Conservation (phyloP, 257 asterid genomes). For the Solanum corneliomulleri region DNA sequence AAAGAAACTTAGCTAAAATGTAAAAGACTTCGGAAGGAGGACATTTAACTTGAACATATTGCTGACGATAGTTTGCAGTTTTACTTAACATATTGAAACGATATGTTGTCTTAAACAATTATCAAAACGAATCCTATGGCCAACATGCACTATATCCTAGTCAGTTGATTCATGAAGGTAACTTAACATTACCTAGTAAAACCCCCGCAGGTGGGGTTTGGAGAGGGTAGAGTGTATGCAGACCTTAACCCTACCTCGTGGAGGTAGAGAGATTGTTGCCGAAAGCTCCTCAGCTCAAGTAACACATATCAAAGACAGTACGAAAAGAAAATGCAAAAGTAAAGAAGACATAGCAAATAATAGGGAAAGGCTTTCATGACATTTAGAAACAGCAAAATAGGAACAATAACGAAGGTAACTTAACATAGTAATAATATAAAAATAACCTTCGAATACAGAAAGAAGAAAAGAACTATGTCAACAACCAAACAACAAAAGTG, state of each 20-base stretch:
- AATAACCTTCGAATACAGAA: not conserved
- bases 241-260: not conserved
- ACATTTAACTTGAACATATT: not conserved
- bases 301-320: too few species aligned
- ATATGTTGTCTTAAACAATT: not conserved
- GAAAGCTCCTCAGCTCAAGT: too few species aligned
- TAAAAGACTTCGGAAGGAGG: not conserved
- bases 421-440: not conserved
- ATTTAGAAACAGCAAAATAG: too few species aligned
- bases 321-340: too few species aligned
- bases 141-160: not conserved
- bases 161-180: not conserved
- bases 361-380: too few species aligned
- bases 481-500: not conserved
- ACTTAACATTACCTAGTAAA: not conserved
- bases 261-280: not conserved
- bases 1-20: not conserved
- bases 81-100: not conserved
- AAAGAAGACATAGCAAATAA: too few species aligned
- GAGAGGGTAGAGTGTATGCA: not conserved
- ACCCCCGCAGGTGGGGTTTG: not conserved
- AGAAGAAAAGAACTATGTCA: not conserved
- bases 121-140: not conserved
- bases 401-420: not conserved
- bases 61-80: not conserved